phyloP scores from a whole-genome alignment of 2,329 filamentous ascomycete species.

The Colletotrichum tabaci region DNA sequence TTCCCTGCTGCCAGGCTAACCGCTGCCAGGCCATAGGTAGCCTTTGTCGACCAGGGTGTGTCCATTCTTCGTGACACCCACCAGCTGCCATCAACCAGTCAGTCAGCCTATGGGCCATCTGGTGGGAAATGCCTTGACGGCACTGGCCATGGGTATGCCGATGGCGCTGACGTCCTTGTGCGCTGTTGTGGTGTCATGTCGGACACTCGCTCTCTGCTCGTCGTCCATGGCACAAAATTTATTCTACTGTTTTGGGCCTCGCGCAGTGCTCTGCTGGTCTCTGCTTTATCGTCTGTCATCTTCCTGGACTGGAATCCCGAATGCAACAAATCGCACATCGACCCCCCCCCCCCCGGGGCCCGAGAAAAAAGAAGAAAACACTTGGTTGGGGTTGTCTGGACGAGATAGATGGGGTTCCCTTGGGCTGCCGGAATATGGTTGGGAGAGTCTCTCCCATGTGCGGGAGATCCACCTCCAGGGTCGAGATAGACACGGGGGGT shows the following conservation, averaged over 20 bases:
- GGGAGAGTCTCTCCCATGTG: slow-evolving; percentile 15
- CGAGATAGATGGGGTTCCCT: slow-evolving; percentile 20
- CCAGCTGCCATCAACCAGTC: slow-evolving; percentile 13
- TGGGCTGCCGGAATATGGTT: slow-evolving; percentile 24
- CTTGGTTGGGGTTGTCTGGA: slow-evolving; percentile 19
- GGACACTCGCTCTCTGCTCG: not conserved
- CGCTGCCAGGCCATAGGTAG: not conserved
- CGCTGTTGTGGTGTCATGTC: slow-evolving; percentile 1
- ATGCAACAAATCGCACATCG: not conserved
- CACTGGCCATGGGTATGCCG: not conserved
- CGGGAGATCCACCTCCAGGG: slow-evolving; percentile 39
- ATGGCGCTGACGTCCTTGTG: slow-evolving; percentile 18
- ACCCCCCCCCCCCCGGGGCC: not conserved
- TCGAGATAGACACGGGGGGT: slow-evolving; percentile 18
- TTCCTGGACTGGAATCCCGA: not conserved
- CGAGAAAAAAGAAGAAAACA: too few relatives aligned
- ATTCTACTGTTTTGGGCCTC: not conserved
- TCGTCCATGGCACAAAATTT: not conserved
- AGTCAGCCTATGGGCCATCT: too few relatives aligned
- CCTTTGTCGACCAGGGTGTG: slow-evolving; percentile 3
- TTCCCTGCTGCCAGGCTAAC: slow-evolving; percentile 7
- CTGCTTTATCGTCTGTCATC: not conserved
- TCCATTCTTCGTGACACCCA: slow-evolving; percentile 12
- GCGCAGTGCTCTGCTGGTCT: not conserved
- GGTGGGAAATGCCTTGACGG: not conserved